Evolutionary conservation across 225 moss, liverwort and hornwort genomes (phyloP).

Genomic region (Rhytidiadelphus loreus): DNA sequence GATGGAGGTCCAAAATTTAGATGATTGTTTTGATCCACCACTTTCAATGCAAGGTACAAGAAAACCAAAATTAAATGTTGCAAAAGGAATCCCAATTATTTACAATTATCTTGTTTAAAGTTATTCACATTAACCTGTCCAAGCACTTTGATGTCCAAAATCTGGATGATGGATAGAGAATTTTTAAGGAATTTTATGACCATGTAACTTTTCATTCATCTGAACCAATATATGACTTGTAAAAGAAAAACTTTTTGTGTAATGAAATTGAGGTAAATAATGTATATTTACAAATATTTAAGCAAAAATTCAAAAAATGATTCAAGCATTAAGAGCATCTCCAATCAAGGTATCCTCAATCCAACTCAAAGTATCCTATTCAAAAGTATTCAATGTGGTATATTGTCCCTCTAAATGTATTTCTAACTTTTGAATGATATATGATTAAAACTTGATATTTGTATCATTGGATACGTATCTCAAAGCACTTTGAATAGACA

Average conservation of each 20-base stretch:
- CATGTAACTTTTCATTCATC: not conserved
- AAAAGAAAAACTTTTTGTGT: not conserved
- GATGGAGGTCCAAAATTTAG: too few species aligned
- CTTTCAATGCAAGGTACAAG: not conserved
- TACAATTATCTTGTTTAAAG: not conserved
- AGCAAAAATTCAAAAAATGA: not conserved
- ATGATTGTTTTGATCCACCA: not conserved
- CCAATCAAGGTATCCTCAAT: too few species aligned
- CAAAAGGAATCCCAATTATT: not conserved
- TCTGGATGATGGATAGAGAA: fast-evolving
- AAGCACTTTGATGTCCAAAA: fast-evolving
- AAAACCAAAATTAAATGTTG: fast-evolving
- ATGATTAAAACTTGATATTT: too few species aligned
- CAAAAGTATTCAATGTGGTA: too few species aligned
- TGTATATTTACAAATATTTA: not conserved
- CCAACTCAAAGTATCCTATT: too few species aligned
- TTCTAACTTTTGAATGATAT: too few species aligned
- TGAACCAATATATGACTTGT: not conserved
- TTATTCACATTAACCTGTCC: not conserved
- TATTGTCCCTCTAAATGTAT: too few species aligned
- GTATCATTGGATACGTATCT: too few species aligned
- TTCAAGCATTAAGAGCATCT: too few species aligned
- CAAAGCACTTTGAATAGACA: too few species aligned
- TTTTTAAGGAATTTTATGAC: fast-evolving
- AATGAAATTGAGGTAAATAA: not conserved